These are phyloP conservation scores for Lumnitzera littorea DNA, from an alignment of 345 rosid species.

Conservation along the genomic window DNA sequence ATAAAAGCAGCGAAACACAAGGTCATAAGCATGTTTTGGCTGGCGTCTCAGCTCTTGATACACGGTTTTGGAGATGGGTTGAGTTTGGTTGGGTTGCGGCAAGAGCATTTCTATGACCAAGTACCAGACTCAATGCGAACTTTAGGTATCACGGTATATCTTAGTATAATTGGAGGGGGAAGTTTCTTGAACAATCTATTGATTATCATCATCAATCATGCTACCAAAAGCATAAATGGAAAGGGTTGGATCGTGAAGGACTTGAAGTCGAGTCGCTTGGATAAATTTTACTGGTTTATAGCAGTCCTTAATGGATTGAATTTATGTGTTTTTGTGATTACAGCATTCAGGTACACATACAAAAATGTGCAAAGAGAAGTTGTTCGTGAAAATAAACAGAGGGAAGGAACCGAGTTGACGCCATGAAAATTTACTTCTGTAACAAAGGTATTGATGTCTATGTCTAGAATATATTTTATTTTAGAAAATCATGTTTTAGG, in stretches of 20 bases:
- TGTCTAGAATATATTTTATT: not conserved
- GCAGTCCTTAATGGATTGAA: constrained; percentile 30
- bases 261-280: constrained; percentile 41
- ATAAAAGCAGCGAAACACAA: constrained; percentile 9
- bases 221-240: constrained; percentile 13
- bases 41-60: constrained; percentile 39
- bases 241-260: constrained; percentile 53
- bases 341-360: constrained; percentile 31
- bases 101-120: constrained; percentile 66
- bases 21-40: constrained; percentile 34
- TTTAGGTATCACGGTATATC: constrained; percentile 49
- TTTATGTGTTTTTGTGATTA: constrained; percentile 19
- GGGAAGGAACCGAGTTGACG: not conserved
- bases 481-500: no score
- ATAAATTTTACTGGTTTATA: constrained; percentile 47
- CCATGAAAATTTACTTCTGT: no score
- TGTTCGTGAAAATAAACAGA: constrained; percentile 2
- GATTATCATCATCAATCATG: constrained; percentile 22
- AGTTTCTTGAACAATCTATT: constrained; percentile 39
- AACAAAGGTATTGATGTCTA: no score
- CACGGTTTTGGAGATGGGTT: constrained; percentile 51
- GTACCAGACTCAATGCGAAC: constrained; percentile 66
- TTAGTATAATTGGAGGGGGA: constrained; percentile 48
- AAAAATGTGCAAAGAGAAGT: constrained; percentile 28
- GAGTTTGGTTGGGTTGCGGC: constrained; percentile 48